These are phyloP conservation scores for Pugionium cornutum DNA, from an alignment of 345 rosid species.

Conservation along the genomic window DNA sequence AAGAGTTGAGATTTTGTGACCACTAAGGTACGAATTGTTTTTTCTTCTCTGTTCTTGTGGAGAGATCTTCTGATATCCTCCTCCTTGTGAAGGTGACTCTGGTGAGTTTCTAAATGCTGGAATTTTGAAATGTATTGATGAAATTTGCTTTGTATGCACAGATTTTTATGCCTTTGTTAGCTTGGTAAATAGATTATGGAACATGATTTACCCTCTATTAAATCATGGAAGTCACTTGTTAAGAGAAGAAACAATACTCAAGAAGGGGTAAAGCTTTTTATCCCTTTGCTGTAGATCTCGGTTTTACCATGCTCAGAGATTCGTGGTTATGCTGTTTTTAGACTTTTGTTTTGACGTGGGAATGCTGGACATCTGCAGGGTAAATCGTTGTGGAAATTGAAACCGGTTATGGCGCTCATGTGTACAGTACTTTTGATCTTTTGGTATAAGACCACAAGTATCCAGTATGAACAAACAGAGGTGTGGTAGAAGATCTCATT, in stretches of 20 bases:
- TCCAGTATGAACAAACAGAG: slow-evolving; percentile 79
- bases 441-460: slow-evolving; percentile 79
- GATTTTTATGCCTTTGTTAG: slow-evolving; percentile 22
- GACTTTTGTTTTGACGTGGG: slow-evolving; percentile 12
- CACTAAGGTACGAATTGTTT: slow-evolving; percentile 10
- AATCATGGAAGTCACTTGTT: slow-evolving; percentile 64
- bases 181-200: slow-evolving; percentile 39
- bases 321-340: not conserved
- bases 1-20: slow-evolving; percentile 24
- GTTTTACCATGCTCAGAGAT: too few species aligned
- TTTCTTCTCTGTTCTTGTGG: slow-evolving; percentile 29
- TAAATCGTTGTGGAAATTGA: slow-evolving; percentile 67
- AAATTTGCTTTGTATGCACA: not conserved
- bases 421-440: slow-evolving; percentile 73
- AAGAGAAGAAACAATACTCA: slow-evolving; percentile 54
- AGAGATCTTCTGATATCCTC: slow-evolving; percentile 1
- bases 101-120: slow-evolving; percentile 26
- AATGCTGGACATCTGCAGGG: slow-evolving; percentile 51
- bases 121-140: slow-evolving; percentile 1
- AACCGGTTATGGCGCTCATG: slow-evolving; percentile 67
- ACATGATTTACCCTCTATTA: slow-evolving; percentile 49
- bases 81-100: not conserved
- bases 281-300: not conserved
- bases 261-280: slow-evolving; percentile 62
- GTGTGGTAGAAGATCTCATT: slow-evolving; percentile 40